Conservation (phyloP, 2,329 filamentous ascomycete species). For the Epichloe scottii region DNA sequence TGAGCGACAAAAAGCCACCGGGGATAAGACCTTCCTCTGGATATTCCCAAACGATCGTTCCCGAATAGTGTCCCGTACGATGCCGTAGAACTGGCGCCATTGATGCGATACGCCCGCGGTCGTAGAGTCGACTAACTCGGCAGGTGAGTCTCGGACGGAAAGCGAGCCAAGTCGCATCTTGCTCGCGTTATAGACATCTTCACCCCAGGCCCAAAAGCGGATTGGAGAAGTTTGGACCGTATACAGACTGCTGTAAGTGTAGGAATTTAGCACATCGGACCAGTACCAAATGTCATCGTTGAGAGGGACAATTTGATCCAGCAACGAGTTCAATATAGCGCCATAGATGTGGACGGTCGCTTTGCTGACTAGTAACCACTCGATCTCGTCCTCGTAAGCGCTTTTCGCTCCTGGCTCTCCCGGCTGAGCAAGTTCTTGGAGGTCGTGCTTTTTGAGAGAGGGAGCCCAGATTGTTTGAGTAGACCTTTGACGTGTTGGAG, state of each 20-base stretch:
- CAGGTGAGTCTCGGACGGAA: conserved; percentile 16
- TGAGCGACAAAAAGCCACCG: conserved; percentile 60
- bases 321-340: conserved; percentile 58
- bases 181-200: conserved; percentile 56
- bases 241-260: conserved; percentile 68
- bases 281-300: conserved; percentile 91
- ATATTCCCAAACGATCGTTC: conserved; percentile 62
- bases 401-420: conserved; percentile 21
- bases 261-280: conserved; percentile 75
- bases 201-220: conserved; percentile 58
- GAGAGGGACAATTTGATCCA: conserved; percentile 73
- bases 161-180: conserved; percentile 28
- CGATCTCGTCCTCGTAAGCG: conserved; percentile 62
- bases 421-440: conserved; percentile 19
- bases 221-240: conserved; percentile 74
- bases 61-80: conserved; percentile 63
- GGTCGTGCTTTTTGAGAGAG: conserved; percentile 18
- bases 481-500: conserved; percentile 46
- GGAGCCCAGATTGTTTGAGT: conserved; percentile 50
- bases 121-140: conserved; percentile 23
- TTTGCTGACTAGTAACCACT: conserved; percentile 86
- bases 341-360: conserved; percentile 87
- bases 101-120: conserved; percentile 31
- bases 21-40: conserved; percentile 60
- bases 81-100: conserved; percentile 63